Conservation (phyloP, 805 yeast species). For the Wickerhamiella nectarea region DNA sequence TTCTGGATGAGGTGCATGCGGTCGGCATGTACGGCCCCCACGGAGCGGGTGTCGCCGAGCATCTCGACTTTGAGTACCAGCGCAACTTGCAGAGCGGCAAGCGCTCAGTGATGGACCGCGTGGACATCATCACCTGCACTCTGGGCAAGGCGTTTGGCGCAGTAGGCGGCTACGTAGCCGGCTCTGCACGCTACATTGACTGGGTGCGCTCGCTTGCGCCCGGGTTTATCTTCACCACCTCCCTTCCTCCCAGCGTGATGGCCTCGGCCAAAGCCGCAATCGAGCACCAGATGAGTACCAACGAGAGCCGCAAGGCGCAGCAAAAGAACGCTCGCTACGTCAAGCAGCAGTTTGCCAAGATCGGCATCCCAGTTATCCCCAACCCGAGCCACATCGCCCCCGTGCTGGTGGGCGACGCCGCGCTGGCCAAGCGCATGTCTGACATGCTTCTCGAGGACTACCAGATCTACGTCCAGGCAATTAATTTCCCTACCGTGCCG, state of each 20-base stretch:
- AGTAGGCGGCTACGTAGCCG: constrained; percentile 97
- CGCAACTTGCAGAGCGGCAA: constrained; percentile 37
- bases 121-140: constrained; percentile 95
- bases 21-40: constrained; percentile 99
- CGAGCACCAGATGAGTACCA: constrained; percentile 64
- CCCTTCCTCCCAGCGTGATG: constrained; percentile 96
- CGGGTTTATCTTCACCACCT: constrained; percentile 93
- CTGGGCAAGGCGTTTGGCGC: constrained; percentile 94
- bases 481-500: constrained; percentile 95
- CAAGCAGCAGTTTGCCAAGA: constrained; percentile 48
- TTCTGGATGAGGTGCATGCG: constrained; percentile 96
- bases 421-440: constrained; percentile 79
- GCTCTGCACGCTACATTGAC: constrained; percentile 66
- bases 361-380: constrained; percentile 91
- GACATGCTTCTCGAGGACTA: constrained; percentile 75
- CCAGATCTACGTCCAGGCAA: constrained; percentile 91
- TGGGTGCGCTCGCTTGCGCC: constrained; percentile 96
- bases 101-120: constrained; percentile 66
- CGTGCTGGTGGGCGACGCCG: constrained; percentile 86
- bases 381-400: constrained; percentile 98
- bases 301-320: constrained; percentile 67
- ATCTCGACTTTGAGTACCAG: constrained; percentile 71
- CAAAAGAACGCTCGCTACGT: constrained; percentile 78
- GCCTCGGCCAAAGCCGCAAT: constrained; percentile 87
- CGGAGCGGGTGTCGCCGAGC: constrained; percentile 99